Percentiles rank a stretch among this genome's conserved stretches.
phyloP scores from a whole-genome alignment of 495 filamentous ascomycete genomes.

The Elasticomyces elasticus region DNA sequence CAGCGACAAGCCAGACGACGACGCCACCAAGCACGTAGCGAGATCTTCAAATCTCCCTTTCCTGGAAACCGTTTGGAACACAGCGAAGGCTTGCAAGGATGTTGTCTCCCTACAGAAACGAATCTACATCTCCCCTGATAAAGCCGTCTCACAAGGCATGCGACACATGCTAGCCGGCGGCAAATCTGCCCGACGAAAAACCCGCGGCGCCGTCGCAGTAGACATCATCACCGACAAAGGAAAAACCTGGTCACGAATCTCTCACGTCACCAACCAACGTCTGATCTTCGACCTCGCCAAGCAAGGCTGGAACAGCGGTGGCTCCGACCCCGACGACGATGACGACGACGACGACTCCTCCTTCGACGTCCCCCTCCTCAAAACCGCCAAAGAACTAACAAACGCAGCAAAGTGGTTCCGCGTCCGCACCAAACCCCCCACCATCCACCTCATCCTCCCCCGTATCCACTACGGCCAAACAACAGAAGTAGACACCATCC shows the following conservation, averaged over 20 bases:
- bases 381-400: constrained; percentile 44
- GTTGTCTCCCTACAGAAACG: constrained; percentile 25
- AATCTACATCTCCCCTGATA: constrained; percentile 3
- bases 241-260: constrained; percentile 30
- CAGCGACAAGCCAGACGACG: constrained; percentile 9
- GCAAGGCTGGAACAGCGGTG: constrained; percentile 28
- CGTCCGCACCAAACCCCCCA: constrained; percentile 39
- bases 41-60: constrained; percentile 31
- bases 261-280: constrained; percentile 27
- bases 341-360: constrained; percentile 32
- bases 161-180: not conserved
- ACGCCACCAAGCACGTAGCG: constrained; percentile 22
- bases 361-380: constrained; percentile 39
- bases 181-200: not conserved
- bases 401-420: constrained; percentile 45
- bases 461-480: constrained; percentile 42
- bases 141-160: constrained; percentile 12
- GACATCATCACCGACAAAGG: constrained; percentile 30
- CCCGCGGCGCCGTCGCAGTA: constrained; percentile 20
- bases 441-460: constrained; percentile 51
- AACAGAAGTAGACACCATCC: constrained; percentile 47
- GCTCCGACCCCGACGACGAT: constrained; percentile 25
- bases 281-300: constrained; percentile 35
- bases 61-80: constrained; percentile 29
- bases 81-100: constrained; percentile 28